Percentiles rank a stretch among this genome's conserved stretches.
phyloP scores from a whole-genome alignment of 192 early-diverging fungal genomes.

The Coemansia sp. region DNA sequence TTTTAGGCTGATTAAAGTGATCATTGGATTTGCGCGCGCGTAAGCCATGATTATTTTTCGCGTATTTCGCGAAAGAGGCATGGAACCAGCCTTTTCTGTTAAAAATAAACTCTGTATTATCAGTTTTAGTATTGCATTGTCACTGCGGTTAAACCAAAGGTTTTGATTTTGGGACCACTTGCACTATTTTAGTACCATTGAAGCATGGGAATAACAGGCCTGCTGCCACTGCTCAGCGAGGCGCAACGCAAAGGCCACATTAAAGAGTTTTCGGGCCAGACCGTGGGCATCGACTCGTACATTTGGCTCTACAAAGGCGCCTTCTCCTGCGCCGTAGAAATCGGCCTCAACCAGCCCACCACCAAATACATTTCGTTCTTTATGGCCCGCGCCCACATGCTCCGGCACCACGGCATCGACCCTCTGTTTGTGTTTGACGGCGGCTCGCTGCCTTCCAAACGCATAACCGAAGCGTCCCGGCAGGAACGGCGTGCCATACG shows the following conservation, averaged over 20 bases:
- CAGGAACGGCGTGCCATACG: conserved; percentile 57
- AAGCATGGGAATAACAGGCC: conserved; percentile 86
- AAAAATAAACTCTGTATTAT: no score
- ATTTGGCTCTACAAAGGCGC: conserved; percentile 94
- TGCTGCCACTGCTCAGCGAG: conserved; percentile 78
- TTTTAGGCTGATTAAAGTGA: no score
- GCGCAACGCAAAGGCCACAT: conserved; percentile 71
- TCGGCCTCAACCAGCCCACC: conserved; percentile 69
- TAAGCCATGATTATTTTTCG: not conserved
- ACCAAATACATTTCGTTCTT: conserved; percentile 83
- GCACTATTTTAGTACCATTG: no score
- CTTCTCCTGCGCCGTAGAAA: conserved; percentile 80
- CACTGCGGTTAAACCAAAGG: no score
- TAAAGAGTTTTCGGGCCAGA: conserved; percentile 66
- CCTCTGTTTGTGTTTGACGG: conserved; percentile 97
- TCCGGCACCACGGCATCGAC: conserved; percentile 67
- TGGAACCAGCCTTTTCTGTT: no score
- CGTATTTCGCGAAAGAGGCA: not conserved
- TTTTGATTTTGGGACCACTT: no score
- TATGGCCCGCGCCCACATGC: conserved; percentile 71
- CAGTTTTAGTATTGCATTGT: no score
- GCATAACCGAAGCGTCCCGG: conserved; percentile 69
- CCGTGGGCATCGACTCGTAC: conserved; percentile 89
- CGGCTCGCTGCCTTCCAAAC: conserved; percentile 82
- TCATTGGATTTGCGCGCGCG: not conserved